Evolutionary conservation across 345 rosid species (phyloP), one percentile per base, ranked within the genome.

Genomic region (Trapa incisa): DNA sequence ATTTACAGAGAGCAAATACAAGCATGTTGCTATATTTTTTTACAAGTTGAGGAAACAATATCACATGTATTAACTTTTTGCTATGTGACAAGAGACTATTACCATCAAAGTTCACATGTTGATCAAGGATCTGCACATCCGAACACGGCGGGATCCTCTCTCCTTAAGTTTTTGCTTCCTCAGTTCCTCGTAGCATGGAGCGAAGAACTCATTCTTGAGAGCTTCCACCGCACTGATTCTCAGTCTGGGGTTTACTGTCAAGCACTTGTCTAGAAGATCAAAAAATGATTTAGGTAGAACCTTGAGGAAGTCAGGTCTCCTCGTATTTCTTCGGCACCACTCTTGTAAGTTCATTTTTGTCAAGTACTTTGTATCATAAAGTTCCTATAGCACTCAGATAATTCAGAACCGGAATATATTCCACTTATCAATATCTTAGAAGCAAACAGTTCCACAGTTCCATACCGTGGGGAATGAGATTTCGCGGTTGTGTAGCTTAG

Each of bases 191-290:
- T 80, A 85, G 60, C 88, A 68, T 16, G 93, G 81, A 69, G 72
- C 64, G 68, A 94, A 86, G 80, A 94, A 94, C n/a, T 89, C 88
- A 14, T 91, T 97, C 70, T 74, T 84, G 10, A 94, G 83, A 63
- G 96, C 99, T 68, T 89, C 96, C 74, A 85, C 97, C 14, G 96
- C 87, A 57, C 87, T 86, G 74, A 89, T 87, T 72, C 97, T 85
- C 68, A 65, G 47, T 69, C 97, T 81, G 8, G 96, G 99, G 70
- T 94, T 91, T 56, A 89, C 91, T 0, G 85, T 80, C 79, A 94
- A 74, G 82, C 99, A 94, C 70, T 82, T 87, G 69, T 86, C 93
- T 68, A 94, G 81, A 1, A 94, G 93, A 76, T 91, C 96, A 58
- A 89, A 76, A 2, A 94, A 86, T 35, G 93, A 84, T 58, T 3